A percentile compares a stretch with the other conserved stretches of the same genome.
These are phyloP conservation scores for Saturnispora sekii DNA, from an alignment of 805 yeast genomes.

Conservation along the genomic window DNA sequence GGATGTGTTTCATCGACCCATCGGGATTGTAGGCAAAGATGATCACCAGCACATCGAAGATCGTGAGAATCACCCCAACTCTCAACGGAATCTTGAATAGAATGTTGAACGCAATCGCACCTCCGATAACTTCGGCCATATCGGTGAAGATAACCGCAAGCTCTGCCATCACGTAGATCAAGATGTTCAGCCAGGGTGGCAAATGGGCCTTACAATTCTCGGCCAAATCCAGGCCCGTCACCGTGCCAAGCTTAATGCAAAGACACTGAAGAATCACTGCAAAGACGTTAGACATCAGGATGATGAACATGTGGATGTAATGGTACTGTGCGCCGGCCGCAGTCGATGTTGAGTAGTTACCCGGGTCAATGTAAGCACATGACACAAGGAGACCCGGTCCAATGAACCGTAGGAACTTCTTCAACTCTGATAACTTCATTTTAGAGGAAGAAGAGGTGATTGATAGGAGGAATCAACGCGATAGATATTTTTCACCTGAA, in stretches of 20 bases:
- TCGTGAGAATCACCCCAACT: slow-evolving; percentile 69
- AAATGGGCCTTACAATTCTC: slow-evolving; percentile 69
- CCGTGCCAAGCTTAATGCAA: slow-evolving; percentile 79
- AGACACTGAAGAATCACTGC: slow-evolving; percentile 77
- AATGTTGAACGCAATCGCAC: slow-evolving; percentile 78
- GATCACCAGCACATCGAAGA: slow-evolving; percentile 71
- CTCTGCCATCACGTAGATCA: slow-evolving; percentile 66
- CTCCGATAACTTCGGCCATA: slow-evolving; percentile 89
- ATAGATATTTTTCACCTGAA: neutral
- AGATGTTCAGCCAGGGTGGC: slow-evolving; percentile 54
- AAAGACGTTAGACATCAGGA: slow-evolving; percentile 69
- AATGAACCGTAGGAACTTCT: slow-evolving; percentile 55
- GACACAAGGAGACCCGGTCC: slow-evolving; percentile 87
- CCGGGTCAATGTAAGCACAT: slow-evolving; percentile 92
- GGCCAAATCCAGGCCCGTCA: slow-evolving; percentile 82
- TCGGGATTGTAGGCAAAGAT: slow-evolving; percentile 70
- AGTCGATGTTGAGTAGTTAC: slow-evolving; percentile 85
- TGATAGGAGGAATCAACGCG: slow-evolving; percentile 1
- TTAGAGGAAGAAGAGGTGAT: slow-evolving; percentile 2
- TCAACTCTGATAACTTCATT: slow-evolving; percentile 9
- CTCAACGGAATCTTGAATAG: slow-evolving; percentile 64
- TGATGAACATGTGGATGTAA: slow-evolving; percentile 62
- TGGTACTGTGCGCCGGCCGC: slow-evolving; percentile 77
- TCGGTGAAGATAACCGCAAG: slow-evolving; percentile 88
- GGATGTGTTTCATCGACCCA: slow-evolving; percentile 63